Conservation (phyloP, 2,329 filamentous ascomycete species). For the Cercospora citrullina region DNA sequence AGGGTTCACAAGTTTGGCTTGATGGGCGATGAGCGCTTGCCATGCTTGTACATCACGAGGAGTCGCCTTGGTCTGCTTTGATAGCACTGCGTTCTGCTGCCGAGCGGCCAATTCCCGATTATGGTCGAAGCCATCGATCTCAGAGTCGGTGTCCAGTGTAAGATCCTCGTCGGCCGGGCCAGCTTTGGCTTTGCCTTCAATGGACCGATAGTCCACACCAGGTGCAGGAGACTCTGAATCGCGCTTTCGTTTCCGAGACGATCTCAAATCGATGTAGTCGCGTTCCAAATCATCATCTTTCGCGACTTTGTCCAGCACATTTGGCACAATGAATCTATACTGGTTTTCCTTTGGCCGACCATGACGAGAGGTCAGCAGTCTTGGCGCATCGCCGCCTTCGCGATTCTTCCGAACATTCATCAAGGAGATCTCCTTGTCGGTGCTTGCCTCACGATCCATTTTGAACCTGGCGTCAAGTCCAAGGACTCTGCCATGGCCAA, state of each 20-base stretch:
- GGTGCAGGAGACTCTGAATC: conserved; percentile 19
- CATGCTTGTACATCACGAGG: conserved; percentile 71
- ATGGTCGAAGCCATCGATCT: conserved; percentile 17
- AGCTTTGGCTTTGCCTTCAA: conserved; percentile 38
- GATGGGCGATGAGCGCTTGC: conserved; percentile 76
- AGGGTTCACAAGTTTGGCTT: conserved; percentile 64
- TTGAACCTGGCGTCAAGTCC: conserved; percentile 61
- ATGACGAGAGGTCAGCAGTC: conserved; percentile 22
- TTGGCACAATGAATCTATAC: conserved; percentile 16
- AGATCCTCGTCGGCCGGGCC: conserved; percentile 41
- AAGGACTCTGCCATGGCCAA: conserved; percentile 68
- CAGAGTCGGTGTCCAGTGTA: conserved; percentile 37
- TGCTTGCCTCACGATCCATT: conserved; percentile 66
- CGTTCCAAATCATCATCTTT: neutral
- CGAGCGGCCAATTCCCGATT: conserved; percentile 40
- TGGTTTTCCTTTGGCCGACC: conserved; percentile 10
- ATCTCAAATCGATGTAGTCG: conserved; percentile 27
- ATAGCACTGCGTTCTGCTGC: conserved; percentile 61
- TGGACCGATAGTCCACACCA: conserved; percentile 42
- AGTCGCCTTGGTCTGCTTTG: conserved; percentile 61
- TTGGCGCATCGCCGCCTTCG: conserved; percentile 1
- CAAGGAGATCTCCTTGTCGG: conserved; percentile 42
- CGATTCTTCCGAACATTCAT: conserved; percentile 1
- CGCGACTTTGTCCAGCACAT: neutral
- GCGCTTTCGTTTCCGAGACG: conserved; percentile 27